phyloP scores from a whole-genome alignment of 1,284 basidiomycete species.

The Wallemia ichthyophaga region DNA sequence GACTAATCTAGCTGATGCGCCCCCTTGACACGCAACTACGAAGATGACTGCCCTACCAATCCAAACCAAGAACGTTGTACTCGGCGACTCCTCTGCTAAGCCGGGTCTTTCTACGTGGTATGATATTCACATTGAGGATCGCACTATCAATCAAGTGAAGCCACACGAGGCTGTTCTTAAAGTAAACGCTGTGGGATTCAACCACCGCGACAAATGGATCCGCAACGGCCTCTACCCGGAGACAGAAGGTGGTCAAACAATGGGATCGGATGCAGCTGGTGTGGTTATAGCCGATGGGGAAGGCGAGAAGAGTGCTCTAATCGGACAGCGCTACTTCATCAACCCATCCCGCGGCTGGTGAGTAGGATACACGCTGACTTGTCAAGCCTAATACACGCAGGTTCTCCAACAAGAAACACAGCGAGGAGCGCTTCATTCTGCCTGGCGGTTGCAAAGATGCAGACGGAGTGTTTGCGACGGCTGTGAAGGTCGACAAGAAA shows the following conservation, averaged over 20 bases:
- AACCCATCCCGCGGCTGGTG: conserved; percentile 44
- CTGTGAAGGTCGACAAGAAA: conserved; percentile 7
- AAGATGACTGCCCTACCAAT: background rate
- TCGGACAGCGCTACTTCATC: conserved; percentile 39
- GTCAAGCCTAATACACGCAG: too few relatives aligned
- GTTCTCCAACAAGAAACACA: conserved; percentile 28
- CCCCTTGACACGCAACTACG: too few relatives aligned
- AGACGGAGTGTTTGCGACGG: conserved; percentile 3
- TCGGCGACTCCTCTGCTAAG: background rate
- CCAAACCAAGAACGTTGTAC: background rate
- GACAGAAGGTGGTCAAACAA: conserved; percentile 27
- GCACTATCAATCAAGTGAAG: background rate
- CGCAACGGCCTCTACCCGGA: conserved; percentile 36
- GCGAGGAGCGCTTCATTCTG: conserved; percentile 10
- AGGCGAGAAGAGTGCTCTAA: conserved; percentile 23
- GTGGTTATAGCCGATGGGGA: conserved; percentile 24
- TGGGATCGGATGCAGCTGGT: conserved; percentile 49
- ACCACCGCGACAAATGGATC: conserved; percentile 54
- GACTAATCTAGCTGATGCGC: too few relatives aligned
- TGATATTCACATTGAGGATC: background rate
- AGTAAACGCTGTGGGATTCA: conserved; percentile 33
- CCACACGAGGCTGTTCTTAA: background rate
- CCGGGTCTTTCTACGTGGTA: background rate
- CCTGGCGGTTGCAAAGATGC: conserved; percentile 9
- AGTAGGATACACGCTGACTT: too few relatives aligned